Base-by-base conservation (phyloP, 148 eudicot genomes). In the Pouteria glomerata region DNA sequence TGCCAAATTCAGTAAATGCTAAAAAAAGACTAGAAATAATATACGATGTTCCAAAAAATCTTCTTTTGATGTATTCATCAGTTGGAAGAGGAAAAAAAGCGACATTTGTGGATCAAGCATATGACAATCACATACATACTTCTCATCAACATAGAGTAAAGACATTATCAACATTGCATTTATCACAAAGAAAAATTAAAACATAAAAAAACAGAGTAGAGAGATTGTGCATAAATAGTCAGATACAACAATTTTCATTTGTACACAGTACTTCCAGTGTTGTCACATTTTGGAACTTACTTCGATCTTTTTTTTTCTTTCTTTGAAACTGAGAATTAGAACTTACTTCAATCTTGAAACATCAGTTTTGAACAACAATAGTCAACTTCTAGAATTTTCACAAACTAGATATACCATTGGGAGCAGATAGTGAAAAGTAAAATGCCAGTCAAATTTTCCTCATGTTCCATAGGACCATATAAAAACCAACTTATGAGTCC, bases 1-100 rank as follows among this genome's bases (percentile, higher is more conserved):
- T 65, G 30, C 37, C 57, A 59, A 57, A 63, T 57, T 73, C 52
- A 72, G 31, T 21, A 24, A n/a, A 5, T 29, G 61, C 44, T 18
- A 16, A 44, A 47, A 42, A 51, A 6, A 15, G 4, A 5, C 7
- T 45, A 47, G 14, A 13, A 48, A 30, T 4, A 14, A 48, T 11
- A 65, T 13, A 4, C 35, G 27, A 65, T 27, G 3, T 45, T 47
- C 24, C 1, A 52, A 21, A 6, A n/a, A 69, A 3, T 68, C 23
- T 19, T 35, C 29, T 18, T 56, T 41, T 27, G 11, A 37, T 37
- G 53, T 42, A 14, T 39, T 55, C 23, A 26, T 57, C 34, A 26
- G 6, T 29, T 16, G 73, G 44, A 34, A n/a, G n/a, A 33, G 14
- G 21, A 15, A 18, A 37, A 24, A 56, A 24, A 33, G 5, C 14